A percentile compares a stretch with the other conserved stretches of the same genome.
phyloP scores from a whole-genome alignment of 495 filamentous ascomycete genomes.

The Stereocaulon alpinum region DNA sequence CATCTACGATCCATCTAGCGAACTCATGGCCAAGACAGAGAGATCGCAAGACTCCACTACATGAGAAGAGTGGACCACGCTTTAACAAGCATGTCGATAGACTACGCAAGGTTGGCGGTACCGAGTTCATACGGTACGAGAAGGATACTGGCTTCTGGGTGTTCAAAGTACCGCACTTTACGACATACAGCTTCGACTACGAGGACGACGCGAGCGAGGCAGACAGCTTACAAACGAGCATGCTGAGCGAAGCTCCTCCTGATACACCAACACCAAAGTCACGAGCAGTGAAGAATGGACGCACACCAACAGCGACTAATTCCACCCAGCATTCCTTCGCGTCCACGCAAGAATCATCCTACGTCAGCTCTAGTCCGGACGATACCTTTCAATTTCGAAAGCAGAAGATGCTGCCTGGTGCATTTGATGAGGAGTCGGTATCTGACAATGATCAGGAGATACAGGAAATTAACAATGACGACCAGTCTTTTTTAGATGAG shows the following conservation, averaged over 20 bases:
- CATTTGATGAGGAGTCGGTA: constrained; percentile 54
- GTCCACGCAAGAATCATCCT: constrained; percentile 29
- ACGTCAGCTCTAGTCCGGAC: constrained; percentile 47
- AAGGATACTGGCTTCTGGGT: constrained; percentile 71
- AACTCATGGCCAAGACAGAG: constrained; percentile 80
- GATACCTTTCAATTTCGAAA: constrained; percentile 79
- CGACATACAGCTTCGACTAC: constrained; percentile 86
- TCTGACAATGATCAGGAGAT: constrained; percentile 32
- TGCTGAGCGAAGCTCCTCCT: constrained; percentile 47
- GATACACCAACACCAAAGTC: constrained; percentile 48
- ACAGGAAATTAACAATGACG: constrained; percentile 31
- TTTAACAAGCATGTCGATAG: constrained; percentile 74
- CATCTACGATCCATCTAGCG: constrained; percentile 70
- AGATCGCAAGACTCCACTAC: constrained; percentile 44
- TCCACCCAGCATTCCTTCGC: constrained; percentile 26
- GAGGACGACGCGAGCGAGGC: constrained; percentile 60
- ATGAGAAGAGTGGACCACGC: constrained; percentile 44
- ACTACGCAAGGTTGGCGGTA: constrained; percentile 64
- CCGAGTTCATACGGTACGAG: constrained; percentile 71
- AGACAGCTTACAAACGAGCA: constrained; percentile 43
- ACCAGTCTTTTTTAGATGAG: constrained; percentile 83
- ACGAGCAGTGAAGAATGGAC: constrained; percentile 26
- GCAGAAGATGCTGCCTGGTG: constrained; percentile 59
- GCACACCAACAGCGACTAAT: constrained; percentile 25
- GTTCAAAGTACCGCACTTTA: constrained; percentile 89